Evolutionary conservation across 2,329 filamentous ascomycete genomes (phyloP).

Genomic region (Ustilaginoidea virens): DNA sequence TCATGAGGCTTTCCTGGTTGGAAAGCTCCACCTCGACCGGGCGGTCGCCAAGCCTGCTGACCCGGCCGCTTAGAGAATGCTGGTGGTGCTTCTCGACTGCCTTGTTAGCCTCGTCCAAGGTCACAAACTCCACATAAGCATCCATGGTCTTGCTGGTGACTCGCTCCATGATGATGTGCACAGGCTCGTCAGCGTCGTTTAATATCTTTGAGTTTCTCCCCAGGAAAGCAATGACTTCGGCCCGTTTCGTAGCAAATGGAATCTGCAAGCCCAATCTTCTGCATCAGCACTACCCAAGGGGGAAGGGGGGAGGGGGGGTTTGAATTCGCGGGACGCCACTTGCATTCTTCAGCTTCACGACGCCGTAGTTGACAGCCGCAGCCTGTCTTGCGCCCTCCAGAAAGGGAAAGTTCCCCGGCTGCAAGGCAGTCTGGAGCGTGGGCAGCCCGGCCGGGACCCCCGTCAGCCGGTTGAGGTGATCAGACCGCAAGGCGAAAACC

Average conservation of each 20-base stretch:
- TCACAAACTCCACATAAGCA: constrained; percentile 42
- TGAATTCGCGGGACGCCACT: constrained; percentile 12
- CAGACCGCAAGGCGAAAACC: constrained; percentile 13
- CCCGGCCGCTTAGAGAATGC: constrained; percentile 22
- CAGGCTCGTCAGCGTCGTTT: constrained; percentile 36
- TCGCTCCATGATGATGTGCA: constrained; percentile 52
- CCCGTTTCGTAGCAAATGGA: constrained; percentile 35
- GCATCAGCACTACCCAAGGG: constrained; percentile 3
- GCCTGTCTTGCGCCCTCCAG: constrained; percentile 20
- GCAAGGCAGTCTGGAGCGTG: constrained; percentile 18
- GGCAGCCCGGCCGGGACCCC: constrained; percentile 18
- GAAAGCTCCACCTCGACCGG: constrained; percentile 41
- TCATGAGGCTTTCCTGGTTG: constrained; percentile 41
- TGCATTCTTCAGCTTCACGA: constrained; percentile 36
- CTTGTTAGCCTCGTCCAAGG: constrained; percentile 34
- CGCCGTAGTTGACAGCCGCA: constrained; percentile 20
- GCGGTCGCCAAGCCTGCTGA: constrained; percentile 38
- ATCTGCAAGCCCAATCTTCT: constrained; percentile 28
- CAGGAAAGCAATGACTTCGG: constrained; percentile 42
- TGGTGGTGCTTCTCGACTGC: constrained; percentile 33
- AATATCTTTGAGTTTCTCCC: constrained; percentile 41
- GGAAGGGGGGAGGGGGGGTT: too few species aligned
- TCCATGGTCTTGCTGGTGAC: constrained; percentile 46
- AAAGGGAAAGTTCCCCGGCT: constrained; percentile 29
- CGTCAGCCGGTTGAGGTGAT: constrained; percentile 21